Conservation (phyloP, 2,329 filamentous ascomycete species). For the Penicillium psychrosexuale region DNA sequence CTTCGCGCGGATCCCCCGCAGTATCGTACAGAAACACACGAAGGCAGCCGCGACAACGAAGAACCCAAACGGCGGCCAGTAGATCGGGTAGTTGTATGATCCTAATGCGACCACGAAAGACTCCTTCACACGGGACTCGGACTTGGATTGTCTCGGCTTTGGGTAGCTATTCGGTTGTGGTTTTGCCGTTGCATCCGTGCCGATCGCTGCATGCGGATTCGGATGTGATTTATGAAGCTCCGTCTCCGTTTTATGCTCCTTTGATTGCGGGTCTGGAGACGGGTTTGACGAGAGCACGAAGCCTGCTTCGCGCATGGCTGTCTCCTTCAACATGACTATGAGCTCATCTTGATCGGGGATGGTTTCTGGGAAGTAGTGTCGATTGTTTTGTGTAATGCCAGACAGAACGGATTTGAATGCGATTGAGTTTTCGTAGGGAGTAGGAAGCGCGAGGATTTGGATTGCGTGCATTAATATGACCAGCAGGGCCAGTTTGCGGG, state of each 20-base stretch:
- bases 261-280: neutral
- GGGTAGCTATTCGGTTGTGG: neutral
- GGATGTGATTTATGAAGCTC: constrained; percentile 8
- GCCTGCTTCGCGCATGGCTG: constrained; percentile 16
- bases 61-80: constrained; percentile 5
- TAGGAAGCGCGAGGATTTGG: neutral
- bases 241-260: neutral
- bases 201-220: constrained; percentile 14
- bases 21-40: constrained; percentile 7
- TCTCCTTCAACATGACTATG: constrained; percentile 1
- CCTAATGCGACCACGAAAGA: neutral
- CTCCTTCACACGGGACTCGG: neutral
- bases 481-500: neutral
- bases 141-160: neutral
- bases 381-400: neutral
- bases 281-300: neutral
- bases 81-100: neutral
- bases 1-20: constrained; percentile 1
- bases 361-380: constrained; percentile 20
- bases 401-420: neutral
- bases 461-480: neutral
- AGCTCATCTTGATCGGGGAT: constrained; percentile 15
- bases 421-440: neutral
- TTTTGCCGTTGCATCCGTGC: constrained; percentile 8
- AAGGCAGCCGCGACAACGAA: constrained; percentile 4